Evolutionary conservation across 306 rosid species (phyloP).

Genomic region (Lablab purpureus): DNA sequence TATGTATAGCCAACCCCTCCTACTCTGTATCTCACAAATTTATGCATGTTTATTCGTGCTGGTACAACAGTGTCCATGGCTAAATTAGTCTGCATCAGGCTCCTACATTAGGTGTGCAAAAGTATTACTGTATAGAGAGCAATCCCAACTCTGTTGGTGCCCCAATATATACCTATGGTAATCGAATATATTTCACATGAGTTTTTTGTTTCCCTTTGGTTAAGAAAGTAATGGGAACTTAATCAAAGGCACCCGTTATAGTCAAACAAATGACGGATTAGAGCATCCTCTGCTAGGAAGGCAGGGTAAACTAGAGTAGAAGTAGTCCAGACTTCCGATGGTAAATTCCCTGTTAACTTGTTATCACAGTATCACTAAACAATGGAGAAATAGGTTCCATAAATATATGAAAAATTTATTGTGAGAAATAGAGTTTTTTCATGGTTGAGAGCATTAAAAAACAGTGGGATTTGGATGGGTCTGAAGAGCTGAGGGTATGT

Average conservation of each 20-base stretch:
- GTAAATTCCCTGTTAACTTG: neutral
- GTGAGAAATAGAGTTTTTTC: neutral
- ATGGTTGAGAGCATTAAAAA: neutral
- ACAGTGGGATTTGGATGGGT: neutral
- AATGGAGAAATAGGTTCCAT: neutral
- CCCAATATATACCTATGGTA: no score
- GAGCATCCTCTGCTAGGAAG: neutral
- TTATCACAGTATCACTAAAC: neutral
- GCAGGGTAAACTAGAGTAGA: neutral
- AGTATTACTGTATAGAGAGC: no score
- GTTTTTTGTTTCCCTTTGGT: no score
- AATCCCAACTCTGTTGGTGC: no score
- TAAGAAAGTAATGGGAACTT: no score
- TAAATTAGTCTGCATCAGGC: neutral
- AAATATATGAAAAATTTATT: neutral
- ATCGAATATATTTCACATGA: no score
- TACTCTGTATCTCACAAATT: no score
- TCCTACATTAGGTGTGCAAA: no score
- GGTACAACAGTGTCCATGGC: neutral
- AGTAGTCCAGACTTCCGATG: neutral
- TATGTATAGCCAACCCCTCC: neutral
- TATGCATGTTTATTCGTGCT: neutral
- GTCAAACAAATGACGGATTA: neutral
- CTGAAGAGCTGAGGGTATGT: neutral
- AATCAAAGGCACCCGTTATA: neutral